Evolutionary conservation across 2,329 filamentous ascomycete genomes (phyloP).

Genomic region (Aspergillus hortae): DNA sequence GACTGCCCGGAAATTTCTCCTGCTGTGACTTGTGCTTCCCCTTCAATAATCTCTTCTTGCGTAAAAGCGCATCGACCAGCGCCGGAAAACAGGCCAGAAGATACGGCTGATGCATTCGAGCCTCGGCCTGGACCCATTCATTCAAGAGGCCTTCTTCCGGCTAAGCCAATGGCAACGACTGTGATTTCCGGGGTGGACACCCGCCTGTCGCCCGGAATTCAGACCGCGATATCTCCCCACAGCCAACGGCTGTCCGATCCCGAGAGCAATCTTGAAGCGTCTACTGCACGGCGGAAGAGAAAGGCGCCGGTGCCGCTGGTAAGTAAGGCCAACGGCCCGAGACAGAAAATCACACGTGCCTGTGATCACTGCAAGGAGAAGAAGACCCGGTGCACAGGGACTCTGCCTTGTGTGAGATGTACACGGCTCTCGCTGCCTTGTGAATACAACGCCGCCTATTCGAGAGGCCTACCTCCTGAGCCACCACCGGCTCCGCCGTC

Average conservation of each 20-base stretch:
- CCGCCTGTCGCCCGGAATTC: constrained; percentile 5
- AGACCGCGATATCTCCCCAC: constrained; percentile 3
- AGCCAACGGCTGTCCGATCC: background rate
- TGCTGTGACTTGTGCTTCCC: background rate
- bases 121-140: background rate
- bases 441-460: constrained; percentile 36
- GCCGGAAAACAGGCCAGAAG: constrained; percentile 1
- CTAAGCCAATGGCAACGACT: constrained; percentile 6
- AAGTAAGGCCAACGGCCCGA: constrained; percentile 19
- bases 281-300: constrained; percentile 22
- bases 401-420: constrained; percentile 33
- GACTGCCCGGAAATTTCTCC: constrained; percentile 14
- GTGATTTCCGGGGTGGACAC: constrained; percentile 1
- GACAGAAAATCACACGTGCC: constrained; percentile 37
- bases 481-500: constrained; percentile 23
- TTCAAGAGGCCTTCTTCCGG: background rate
- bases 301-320: constrained; percentile 23
- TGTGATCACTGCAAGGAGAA: constrained; percentile 39
- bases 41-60: background rate
- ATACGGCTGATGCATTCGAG: background rate
- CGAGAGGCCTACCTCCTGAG: constrained; percentile 33
- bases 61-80: background rate
- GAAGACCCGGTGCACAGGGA: constrained; percentile 37
- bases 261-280: background rate
- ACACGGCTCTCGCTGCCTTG: constrained; percentile 29